phyloP scores from a whole-genome alignment of 192 early-diverging fungal species.

The Mortierella antarctica region DNA sequence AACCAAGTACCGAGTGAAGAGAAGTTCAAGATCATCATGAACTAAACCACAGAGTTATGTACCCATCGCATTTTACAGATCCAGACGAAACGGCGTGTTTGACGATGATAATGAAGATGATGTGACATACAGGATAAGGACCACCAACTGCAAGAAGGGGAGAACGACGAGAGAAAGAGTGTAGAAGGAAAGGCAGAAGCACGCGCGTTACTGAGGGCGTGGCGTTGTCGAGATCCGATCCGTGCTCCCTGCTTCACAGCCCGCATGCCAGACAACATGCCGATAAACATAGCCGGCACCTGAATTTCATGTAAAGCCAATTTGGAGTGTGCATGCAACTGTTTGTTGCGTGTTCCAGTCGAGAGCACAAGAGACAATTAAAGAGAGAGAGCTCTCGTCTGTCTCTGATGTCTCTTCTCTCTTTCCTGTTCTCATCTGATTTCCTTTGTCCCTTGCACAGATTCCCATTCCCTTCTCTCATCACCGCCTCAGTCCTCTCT shows the following conservation, averaged over 20 bases:
- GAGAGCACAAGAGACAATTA: neutral
- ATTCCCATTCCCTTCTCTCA: neutral
- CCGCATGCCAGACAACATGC: too few relatives aligned
- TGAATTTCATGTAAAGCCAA: too few relatives aligned
- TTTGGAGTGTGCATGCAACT: neutral
- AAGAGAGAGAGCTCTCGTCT: neutral
- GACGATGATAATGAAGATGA: too few relatives aligned
- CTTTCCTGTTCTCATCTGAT: neutral
- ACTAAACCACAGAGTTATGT: neutral
- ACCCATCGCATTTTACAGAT: neutral
- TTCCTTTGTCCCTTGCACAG: neutral
- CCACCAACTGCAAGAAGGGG: too few relatives aligned
- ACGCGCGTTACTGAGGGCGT: neutral
- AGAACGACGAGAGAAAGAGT: neutral
- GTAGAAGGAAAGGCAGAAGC: neutral
- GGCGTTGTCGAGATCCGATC: neutral
- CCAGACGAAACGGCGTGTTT: too few relatives aligned
- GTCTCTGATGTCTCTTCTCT: neutral
- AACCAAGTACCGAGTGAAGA: constrained; percentile 88
- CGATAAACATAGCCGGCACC: too few relatives aligned
- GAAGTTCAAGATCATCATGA: constrained; percentile 85
- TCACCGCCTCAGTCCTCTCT: neutral
- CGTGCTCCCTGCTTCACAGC: neutral
- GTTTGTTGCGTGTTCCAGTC: neutral
- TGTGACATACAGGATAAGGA: too few relatives aligned